phyloP scores from a whole-genome alignment of 1,284 basidiomycete genomes.

The Crepidotus sp. region DNA sequence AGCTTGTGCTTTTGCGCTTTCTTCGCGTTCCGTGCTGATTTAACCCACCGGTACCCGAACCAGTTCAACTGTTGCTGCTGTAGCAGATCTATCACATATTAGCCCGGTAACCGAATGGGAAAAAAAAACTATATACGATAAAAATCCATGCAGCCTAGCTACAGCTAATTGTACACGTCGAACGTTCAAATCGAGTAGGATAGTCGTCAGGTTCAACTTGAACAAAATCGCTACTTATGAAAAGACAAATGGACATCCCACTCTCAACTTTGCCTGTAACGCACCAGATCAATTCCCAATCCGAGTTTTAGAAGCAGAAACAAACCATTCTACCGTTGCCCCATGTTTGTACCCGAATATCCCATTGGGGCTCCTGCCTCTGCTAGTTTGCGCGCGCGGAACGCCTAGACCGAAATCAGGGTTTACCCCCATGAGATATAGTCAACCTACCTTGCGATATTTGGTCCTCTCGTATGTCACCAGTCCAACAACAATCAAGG shows the following conservation, averaged over 20 bases:
- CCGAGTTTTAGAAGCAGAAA: not conserved
- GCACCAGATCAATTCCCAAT: conserved; percentile 3
- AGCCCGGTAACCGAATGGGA: conserved; percentile 9
- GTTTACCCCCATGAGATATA: not conserved
- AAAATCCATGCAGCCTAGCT: conserved; percentile 12
- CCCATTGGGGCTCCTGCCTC: conserved; percentile 53
- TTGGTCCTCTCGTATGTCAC: conserved; percentile 78
- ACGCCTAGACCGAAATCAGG: conserved; percentile 38
- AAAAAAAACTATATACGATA: conserved; percentile 16
- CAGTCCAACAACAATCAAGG: conserved; percentile 66
- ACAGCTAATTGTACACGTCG: conserved; percentile 12
- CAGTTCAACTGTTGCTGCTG: too few species aligned
- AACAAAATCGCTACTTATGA: conserved; percentile 12
- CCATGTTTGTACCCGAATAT: too few species aligned
- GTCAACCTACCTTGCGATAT: conserved; percentile 58
- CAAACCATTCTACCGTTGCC: too few species aligned
- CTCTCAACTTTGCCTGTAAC: conserved; percentile 21
- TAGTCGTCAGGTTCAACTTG: conserved; percentile 17
- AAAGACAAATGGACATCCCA: conserved; percentile 11
- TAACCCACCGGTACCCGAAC: too few species aligned
- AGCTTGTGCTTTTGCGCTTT: too few species aligned
- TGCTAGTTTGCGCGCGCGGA: conserved; percentile 65
- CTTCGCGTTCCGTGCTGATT: too few species aligned
- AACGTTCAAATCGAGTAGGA: conserved; percentile 10
- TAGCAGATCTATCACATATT: not conserved